Conservation (phyloP, 768 basidiomycete species). For the Cystofilobasidium ferigula region DNA sequence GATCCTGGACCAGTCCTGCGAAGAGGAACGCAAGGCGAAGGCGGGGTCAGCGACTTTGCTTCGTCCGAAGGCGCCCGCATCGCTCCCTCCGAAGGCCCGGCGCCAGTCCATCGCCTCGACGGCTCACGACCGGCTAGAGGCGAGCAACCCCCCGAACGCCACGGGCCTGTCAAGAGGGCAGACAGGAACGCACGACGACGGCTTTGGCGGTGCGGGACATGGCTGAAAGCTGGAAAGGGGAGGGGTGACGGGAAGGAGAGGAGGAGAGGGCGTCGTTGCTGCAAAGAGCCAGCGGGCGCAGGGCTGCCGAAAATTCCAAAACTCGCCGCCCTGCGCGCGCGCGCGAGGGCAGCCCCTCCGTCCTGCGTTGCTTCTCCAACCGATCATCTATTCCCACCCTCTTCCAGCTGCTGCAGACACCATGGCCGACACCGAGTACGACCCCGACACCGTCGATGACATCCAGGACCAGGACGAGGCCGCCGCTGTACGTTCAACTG, state of each 20-base stretch:
- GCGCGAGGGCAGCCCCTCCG: no score
- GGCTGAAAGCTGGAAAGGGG: slow-evolving; percentile 18
- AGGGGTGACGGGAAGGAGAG: background rate
- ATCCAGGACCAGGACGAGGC: slow-evolving; percentile 17
- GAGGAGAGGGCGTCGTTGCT: background rate
- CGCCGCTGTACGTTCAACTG: background rate
- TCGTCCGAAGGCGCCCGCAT: no score
- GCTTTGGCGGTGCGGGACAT: slow-evolving; percentile 36
- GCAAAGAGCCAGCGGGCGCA: background rate
- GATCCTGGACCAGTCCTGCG: slow-evolving; percentile 2
- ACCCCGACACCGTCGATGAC: background rate
- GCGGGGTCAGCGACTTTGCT: background rate
- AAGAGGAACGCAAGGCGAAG: background rate
- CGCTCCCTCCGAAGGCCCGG: no score
- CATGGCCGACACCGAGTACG: slow-evolving; percentile 15
- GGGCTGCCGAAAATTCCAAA: background rate
- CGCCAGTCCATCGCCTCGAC: no score
- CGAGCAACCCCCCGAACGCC: background rate
- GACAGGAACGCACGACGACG: slow-evolving; percentile 35
- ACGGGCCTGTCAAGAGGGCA: background rate
- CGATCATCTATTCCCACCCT: background rate
- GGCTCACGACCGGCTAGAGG: background rate
- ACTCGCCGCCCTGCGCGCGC: no score
- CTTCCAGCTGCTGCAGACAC: background rate
- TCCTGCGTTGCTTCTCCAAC: no score